These are phyloP conservation scores for Leptographium galeiforme DNA, from an alignment of 2,329 filamentous ascomycete genomes.

Conservation along the genomic window DNA sequence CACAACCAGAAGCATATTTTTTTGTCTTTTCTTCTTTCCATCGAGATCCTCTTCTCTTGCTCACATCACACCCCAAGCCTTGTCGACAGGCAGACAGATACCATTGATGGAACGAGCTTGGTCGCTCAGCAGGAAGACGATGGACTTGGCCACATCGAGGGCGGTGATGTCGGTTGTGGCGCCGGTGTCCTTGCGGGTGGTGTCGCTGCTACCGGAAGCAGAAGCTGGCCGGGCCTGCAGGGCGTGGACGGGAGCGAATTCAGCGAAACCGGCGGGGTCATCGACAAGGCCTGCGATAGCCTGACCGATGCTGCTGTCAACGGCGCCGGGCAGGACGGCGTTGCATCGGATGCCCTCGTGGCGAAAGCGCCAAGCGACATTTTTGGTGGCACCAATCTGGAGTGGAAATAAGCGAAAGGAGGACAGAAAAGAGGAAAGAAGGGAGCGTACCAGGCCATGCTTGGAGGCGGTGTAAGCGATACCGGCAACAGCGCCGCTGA, in stretches of 20 bases:
- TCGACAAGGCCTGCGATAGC: conserved; percentile 10
- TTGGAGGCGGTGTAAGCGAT: conserved; percentile 22
- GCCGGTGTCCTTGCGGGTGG: not conserved
- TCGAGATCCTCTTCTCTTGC: not conserved
- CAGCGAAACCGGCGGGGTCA: conserved; percentile 14
- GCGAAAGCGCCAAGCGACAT: conserved; percentile 30
- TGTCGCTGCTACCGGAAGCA: not conserved
- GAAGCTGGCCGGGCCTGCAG: conserved; percentile 15
- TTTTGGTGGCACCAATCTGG: conserved; percentile 30
- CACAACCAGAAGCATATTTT: not conserved
- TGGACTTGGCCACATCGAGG: conserved; percentile 21
- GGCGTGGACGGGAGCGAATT: conserved; percentile 17
- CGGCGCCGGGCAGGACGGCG: conserved; percentile 24
- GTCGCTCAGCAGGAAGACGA: conserved; percentile 22
- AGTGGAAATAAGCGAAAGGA: no score
- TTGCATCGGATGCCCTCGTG: conserved; percentile 31
- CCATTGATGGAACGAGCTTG: conserved; percentile 23
- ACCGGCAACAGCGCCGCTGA: conserved; percentile 23
- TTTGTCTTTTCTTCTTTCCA: not conserved
- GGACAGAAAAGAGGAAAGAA: not conserved
- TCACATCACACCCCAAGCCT: conserved; percentile 21
- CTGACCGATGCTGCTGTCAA: conserved; percentile 18
- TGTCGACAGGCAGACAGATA: conserved; percentile 21
- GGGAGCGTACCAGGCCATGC: conserved; percentile 21
- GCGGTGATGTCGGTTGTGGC: conserved; percentile 14